Evolutionary conservation across 306 rosid species (phyloP).

Genomic region (Quercus ilex): DNA sequence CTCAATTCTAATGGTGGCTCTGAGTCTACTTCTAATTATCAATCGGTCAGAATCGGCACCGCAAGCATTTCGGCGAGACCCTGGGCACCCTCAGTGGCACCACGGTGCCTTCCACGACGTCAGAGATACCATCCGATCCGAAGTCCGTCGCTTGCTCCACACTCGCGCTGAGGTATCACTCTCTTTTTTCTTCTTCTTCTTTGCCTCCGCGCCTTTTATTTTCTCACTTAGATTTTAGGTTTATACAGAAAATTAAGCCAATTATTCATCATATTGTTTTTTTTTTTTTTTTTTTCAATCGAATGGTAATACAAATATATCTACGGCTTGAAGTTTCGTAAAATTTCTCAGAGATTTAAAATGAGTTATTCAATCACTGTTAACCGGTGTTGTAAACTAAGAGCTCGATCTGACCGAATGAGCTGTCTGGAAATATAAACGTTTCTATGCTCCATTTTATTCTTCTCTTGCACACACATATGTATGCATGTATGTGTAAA

Average conservation of each 20-base stretch:
- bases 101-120: slow-evolving; percentile 96
- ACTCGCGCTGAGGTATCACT: slow-evolving; percentile 85
- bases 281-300: too few relatives aligned
- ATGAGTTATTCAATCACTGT: background rate
- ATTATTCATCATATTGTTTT: background rate
- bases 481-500: too few relatives aligned
- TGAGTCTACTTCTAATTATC: slow-evolving; percentile 37
- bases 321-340: background rate
- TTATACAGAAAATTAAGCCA: too few relatives aligned
- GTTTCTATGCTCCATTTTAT: too few relatives aligned
- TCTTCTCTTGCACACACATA: too few relatives aligned
- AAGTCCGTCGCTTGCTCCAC: slow-evolving; percentile 93
- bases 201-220: too few relatives aligned
- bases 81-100: slow-evolving; percentile 90
- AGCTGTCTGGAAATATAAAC: too few relatives aligned
- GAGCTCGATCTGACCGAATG: too few relatives aligned
- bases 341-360: background rate
- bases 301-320: background rate
- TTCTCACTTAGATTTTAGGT: too few relatives aligned
- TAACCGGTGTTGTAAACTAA: too few relatives aligned
- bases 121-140: slow-evolving; percentile 66
- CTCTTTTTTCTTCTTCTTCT: background rate
- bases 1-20: slow-evolving; percentile 14
- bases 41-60: slow-evolving; percentile 61
- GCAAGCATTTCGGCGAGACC: slow-evolving; percentile 71